Evolutionary conservation across 2,329 filamentous ascomycete genomes (phyloP), one percentile per base, ranked within the genome.

Genomic region (Exophiala xenobiotica): DNA sequence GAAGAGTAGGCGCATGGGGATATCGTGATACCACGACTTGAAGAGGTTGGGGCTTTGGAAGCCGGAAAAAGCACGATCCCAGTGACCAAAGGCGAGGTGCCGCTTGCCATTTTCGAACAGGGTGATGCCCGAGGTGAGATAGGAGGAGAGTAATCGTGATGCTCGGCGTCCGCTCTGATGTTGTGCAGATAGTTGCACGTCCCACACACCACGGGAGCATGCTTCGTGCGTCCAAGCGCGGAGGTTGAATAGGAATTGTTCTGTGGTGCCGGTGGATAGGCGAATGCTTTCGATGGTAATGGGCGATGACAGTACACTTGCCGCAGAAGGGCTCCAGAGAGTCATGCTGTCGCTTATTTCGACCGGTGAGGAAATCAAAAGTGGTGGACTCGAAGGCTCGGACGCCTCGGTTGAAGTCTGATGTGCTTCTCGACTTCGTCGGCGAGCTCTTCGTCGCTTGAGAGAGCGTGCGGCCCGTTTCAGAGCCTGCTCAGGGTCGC

Each of bases 1-100:
- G n/a, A 55, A 54, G 24, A 58, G 55, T 9, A 58, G 46, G 11
- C 52, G 48, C 39, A 58, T 55, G 6, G 55, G 55, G 27, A 53
- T 58, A 38, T 58, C 55, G 38, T 58, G 47, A 33, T 58, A 58
- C 55, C 55, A 58, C 6, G 54, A 52, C 29, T 54, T 54, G 35
- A 57, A 54, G n/a, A 55, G 33, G 9, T 51, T 31, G 16, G 52
- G 35, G 24, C 51, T 58, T n/a, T 56, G 14, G 39, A 57, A 57
- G 12, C 51, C 26, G 38, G 38, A 47, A 38, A 51, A 42, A 7
- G 54, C 54, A 20, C 35, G 40, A 20, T 38, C 27, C 54, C 54
- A 57, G 27, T 55, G 45, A n/a, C 19, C 40, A 24, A 33, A 57
- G 2, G 54, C 54, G 5, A 57, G 47, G 1, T 44, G n/a, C 22